Evolutionary conservation across 176 grass and related monocot genomes (phyloP), one percentile per base, ranked within the genome.

Genomic region (Chloris gayana): DNA sequence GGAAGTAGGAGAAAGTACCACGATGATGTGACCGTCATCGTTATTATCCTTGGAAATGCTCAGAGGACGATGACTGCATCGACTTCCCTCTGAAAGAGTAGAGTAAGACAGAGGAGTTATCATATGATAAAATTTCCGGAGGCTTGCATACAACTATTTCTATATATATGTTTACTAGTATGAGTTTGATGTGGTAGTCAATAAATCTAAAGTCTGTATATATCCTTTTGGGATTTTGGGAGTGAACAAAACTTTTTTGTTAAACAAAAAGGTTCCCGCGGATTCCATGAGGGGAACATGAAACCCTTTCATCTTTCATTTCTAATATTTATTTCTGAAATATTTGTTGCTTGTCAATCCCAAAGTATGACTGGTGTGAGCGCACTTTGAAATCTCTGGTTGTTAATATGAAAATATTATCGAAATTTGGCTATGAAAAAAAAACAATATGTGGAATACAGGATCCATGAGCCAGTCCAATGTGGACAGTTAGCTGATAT

Each of bases 1-100:
- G 97, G 97, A 57, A 93, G 88, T 68, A 99, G 93, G 67, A 93
- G 97, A 67, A 99, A 90, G 64, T 99, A 99, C 67, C 93, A 99
- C 5, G 97, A 99, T 66, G 97, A 99, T 45, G 93, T 99, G 35
- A 96, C 97, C 0, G 61, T 96, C 45, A 85, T 99, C 64, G 97
- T 99, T 82, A 96, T 99, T 75, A 89, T 88, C 72, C 91, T 99
- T 15, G 91, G 93, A 14, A 99, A 96, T 77, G 90, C 74, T 34
- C 88, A 74, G 56, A 88, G 85, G 87, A 99, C 93, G 3, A 82
- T 89, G 73, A 91, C 82, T 38, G 97, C 97, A 69, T 99, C 97
- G 38, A 96, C 87, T 54, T 67, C 69, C 25, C 22, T 89, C 19
- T 95, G 85, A 95, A 60, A 75, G 57, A 64, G 51, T 21, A 46